Evolutionary conservation across 306 rosid genomes (phyloP), one percentile per base, ranked within the genome.

Genomic region (Malus fusca): DNA sequence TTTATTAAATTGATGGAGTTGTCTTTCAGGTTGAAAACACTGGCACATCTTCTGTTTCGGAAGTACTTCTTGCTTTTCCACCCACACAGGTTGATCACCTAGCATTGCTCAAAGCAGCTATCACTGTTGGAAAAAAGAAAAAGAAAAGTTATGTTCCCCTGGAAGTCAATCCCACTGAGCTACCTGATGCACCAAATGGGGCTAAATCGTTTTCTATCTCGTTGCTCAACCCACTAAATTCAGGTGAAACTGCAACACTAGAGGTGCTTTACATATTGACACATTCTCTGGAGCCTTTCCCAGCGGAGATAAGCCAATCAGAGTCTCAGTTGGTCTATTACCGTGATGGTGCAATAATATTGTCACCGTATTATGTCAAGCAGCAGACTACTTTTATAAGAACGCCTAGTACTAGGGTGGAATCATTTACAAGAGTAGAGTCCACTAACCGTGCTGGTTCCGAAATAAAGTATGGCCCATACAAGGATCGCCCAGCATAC

Each of bases 311-410:
- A 81, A 88, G 90, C 84, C 99, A 95, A 56, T 84, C 97, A 48
- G 99, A 95, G 84, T 73, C 97, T 4, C 99, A 95, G 84, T 85
- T 92, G 88, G 97, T 95, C 73, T 90, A 88, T 80, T 92, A 75
- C 88, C 91, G 89, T 77, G 97, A 95, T 78, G 90, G 93, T 88
- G 93, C 99, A 78, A 77, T 80, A 67, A 79, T 95, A 44, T 71
- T 92, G 86, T 95, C 99, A 66, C 97, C 97, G 11, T 92, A 95
- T 86, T 83, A 79, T 84, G 89, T 92, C 69, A 90, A 90, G 89
- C 88, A 90, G 78, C 97, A 95, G 78, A 87, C 89, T 22, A 88
- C 97, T 46, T 89, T 90, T 88, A 62, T 95, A 52, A 92, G 81
- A 85, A 92, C 93, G 42, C 97, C 99, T 75, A 95, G 85, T 66